A percentile compares a stretch with the other conserved stretches of the same genome.
phyloP scores from a whole-genome alignment of 129 eudicot species.

The Artemisia argyi region DNA sequence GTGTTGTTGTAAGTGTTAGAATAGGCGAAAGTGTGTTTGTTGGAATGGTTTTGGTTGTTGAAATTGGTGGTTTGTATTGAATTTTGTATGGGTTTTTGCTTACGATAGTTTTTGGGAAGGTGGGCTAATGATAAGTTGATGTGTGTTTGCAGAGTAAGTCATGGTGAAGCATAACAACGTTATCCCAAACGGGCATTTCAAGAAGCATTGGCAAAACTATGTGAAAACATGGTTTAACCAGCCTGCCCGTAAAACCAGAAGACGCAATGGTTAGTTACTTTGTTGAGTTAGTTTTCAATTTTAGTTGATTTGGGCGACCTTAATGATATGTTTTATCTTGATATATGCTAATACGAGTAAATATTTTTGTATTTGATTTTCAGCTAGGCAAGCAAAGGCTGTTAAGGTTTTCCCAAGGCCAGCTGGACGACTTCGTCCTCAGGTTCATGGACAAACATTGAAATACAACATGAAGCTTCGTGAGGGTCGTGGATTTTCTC shows the following conservation, averaged over 20 bases:
- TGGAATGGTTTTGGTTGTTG: too few relatives aligned
- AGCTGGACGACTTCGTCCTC: constrained; percentile 70
- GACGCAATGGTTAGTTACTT: constrained; percentile 39
- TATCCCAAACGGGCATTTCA: constrained; percentile 57
- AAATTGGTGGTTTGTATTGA: too few relatives aligned
- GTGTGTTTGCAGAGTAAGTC: constrained; percentile 33
- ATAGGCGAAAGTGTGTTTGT: too few relatives aligned
- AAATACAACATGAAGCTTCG: constrained; percentile 77
- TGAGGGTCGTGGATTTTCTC: constrained; percentile 67
- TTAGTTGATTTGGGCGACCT: neutral
- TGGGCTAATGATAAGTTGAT: neutral
- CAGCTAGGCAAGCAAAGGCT: constrained; percentile 75
- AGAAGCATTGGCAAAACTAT: constrained; percentile 69
- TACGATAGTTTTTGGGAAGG: too few relatives aligned
- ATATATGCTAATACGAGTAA: neutral
- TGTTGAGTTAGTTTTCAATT: neutral
- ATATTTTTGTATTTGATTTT: neutral
- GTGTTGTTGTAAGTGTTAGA: too few relatives aligned
- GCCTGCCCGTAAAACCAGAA: constrained; percentile 55
- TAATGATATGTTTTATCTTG: neutral
- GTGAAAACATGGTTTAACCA: constrained; percentile 67
- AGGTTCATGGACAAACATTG: constrained; percentile 65
- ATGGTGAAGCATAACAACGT: constrained; percentile 77
- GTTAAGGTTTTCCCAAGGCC: constrained; percentile 79
- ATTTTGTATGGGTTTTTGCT: too few relatives aligned